Percentiles rank a stretch among this genome's conserved stretches.
Conservation (phyloP, 2,329 filamentous ascomycete species). For the Colletotrichum liriopes region DNA sequence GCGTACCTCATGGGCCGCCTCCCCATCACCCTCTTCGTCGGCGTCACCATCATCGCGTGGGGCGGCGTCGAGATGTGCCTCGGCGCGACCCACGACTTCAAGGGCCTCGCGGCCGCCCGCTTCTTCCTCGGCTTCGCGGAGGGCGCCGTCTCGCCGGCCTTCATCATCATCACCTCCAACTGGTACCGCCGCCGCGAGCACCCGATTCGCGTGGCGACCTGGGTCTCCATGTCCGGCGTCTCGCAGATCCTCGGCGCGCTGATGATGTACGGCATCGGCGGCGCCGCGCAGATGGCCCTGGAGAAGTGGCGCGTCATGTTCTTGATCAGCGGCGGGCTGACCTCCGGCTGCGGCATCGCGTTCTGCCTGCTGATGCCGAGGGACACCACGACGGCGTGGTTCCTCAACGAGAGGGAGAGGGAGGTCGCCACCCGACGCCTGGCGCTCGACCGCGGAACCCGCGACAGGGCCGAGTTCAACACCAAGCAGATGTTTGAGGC, state of each 20-base stretch:
- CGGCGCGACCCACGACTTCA: conserved; percentile 45
- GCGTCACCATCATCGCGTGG: conserved; percentile 44
- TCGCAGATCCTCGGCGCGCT: conserved; percentile 49
- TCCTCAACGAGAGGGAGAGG: conserved; percentile 25
- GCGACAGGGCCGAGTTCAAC: conserved; percentile 43
- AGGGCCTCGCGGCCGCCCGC: conserved; percentile 45
- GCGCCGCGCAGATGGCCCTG: conserved; percentile 32
- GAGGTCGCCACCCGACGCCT: conserved; percentile 37
- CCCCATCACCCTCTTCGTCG: conserved; percentile 39
- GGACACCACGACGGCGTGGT: conserved; percentile 30
- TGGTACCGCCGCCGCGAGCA: conserved; percentile 52
- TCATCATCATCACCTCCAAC: conserved; percentile 51
- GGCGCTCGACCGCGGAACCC: conserved; percentile 42
- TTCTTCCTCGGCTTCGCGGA: conserved; percentile 52
- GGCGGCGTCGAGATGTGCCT: conserved; percentile 48
- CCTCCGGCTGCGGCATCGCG: conserved; percentile 10
- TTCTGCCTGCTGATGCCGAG: conserved; percentile 34
- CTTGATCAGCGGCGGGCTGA: conserved; percentile 42
- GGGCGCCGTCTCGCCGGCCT: conserved; percentile 51
- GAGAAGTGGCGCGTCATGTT: conserved; percentile 45
- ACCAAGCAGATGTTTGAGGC: conserved; percentile 45
- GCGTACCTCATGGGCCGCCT: conserved; percentile 39
- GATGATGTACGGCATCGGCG: conserved; percentile 50
- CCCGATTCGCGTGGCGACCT: conserved; percentile 49
- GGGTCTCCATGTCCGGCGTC: conserved; percentile 50